These are phyloP conservation scores for Saksenaea oblongispora DNA, from an alignment of 371 early-diverging fungal genomes.

Conservation along the genomic window DNA sequence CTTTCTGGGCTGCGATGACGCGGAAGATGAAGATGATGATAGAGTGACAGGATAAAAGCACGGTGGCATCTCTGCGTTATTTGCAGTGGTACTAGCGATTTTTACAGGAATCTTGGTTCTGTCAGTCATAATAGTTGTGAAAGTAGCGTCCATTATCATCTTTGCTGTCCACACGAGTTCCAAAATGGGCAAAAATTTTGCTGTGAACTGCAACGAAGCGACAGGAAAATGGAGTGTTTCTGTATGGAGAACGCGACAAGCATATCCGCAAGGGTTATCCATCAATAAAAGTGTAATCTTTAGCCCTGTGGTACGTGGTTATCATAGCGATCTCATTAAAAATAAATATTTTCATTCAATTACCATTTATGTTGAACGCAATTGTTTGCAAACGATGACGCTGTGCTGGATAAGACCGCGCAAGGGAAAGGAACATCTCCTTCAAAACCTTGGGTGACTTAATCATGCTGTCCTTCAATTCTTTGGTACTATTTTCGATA, in stretches of 20 bases:
- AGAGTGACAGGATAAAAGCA: background rate
- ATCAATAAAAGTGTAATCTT: background rate
- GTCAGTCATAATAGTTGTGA: background rate
- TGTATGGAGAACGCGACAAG: background rate
- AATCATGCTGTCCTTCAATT: background rate
- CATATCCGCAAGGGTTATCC: background rate
- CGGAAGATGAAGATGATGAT: background rate
- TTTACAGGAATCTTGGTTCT: background rate
- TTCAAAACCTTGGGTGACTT: background rate
- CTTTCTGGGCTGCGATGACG: no score
- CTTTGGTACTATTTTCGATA: background rate
- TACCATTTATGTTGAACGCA: background rate
- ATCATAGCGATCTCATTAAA: background rate
- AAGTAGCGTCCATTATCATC: background rate
- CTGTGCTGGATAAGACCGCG: background rate
- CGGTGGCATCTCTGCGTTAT: background rate
- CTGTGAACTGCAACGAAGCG: background rate
- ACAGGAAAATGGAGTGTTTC: background rate
- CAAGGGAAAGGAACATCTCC: background rate
- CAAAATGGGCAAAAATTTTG: background rate
- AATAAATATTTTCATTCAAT: background rate
- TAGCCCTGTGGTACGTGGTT: background rate
- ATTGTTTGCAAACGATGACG: background rate
- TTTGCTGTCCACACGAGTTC: background rate
- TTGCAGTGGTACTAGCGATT: background rate